A percentile compares a stretch with the other conserved stretches of the same genome.
Evolutionary conservation across 1,284 basidiomycete genomes (phyloP).

Genomic region (Tetrapyrgos nigripes): DNA sequence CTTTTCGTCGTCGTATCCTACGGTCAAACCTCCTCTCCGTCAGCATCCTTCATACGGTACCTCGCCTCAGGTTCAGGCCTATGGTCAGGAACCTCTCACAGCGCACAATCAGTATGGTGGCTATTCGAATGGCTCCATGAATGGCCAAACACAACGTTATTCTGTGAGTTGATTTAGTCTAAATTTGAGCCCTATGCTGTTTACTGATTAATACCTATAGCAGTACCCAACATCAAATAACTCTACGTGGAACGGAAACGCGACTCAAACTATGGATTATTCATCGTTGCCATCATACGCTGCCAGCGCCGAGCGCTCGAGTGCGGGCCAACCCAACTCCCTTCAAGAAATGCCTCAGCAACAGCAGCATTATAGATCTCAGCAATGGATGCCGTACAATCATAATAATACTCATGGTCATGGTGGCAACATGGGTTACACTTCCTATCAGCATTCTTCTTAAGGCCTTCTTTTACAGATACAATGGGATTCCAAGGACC

Average conservation of each 20-base stretch:
- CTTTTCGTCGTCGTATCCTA: slow-evolving; percentile 40
- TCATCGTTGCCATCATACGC: neutral
- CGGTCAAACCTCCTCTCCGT: neutral
- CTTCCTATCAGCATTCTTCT: slow-evolving; percentile 8
- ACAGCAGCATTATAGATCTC: slow-evolving; percentile 15
- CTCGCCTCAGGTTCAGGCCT: slow-evolving; percentile 10
- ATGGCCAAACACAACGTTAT: neutral
- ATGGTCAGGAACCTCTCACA: slow-evolving; percentile 13
- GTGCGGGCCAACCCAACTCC: slow-evolving; percentile 3
- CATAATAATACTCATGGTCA: slow-evolving; percentile 11
- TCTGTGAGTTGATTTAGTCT: neutral
- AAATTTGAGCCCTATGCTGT: neutral
- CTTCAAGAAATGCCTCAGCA: neutral
- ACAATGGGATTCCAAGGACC: neutral
- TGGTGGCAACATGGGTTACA: neutral
- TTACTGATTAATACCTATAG: neutral
- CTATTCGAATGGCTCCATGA: neutral
- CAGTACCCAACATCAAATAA: too few relatives aligned
- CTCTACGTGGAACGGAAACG: slow-evolving; percentile 7
- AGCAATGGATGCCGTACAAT: slow-evolving; percentile 21
- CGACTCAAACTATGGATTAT: slow-evolving; percentile 2
- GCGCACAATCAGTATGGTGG: neutral
- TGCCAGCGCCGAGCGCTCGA: slow-evolving; percentile 12
- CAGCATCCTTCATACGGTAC: neutral
- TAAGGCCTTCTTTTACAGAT: slow-evolving; percentile 6